Evolutionary conservation across 148 eudicot species (phyloP), one percentile per base, ranked within the genome.

Genomic region (Cornus suecica): DNA sequence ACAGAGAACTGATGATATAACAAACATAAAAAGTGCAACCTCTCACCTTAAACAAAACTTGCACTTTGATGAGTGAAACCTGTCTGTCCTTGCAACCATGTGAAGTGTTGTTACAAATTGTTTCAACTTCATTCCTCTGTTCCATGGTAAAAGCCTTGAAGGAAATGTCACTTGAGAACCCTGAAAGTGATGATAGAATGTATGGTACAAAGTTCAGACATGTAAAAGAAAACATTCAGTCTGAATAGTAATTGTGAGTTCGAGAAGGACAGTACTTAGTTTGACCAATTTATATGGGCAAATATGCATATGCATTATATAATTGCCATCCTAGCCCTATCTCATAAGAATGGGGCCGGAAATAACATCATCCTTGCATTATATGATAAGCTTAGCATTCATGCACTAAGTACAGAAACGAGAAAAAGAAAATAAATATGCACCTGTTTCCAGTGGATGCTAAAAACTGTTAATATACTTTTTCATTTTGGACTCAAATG

Each of bases 41-140:
- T 54, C 80, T 85, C 76, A 88, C 94, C 89, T 81, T 70, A 86
- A 78, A 72, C 80, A 77, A 77, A 78, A 83, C 67, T 72, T 69
- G 66, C 84, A 86, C 78, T 78, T 85, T 68, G 81, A 77, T 41
- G 83, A 74, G 65, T 81, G 79, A 77, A 69, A 79, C 65, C 79
- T 71, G 73, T 86, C 83, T 13, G 68, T 76, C 48, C 75, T 80
- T 72, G 82, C 79, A 84, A 82, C 77, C 76, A 61, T 70, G 37
- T 69, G 88, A 72, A 83, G 64, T 42, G 75, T 67, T 23, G 77
- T 64, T 30, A 80, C 76, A 75, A 74, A 80, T 63, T 71, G 82
- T 79, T 76, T 83, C 48, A 81, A 51, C 75, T 80, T 74, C 79
- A 71, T 78, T 76, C 78, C 83, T 70, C 82, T 90, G 83, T 74